Evolutionary conservation across 306 rosid species (phyloP).

Genomic region (Ormosia semicastrata): DNA sequence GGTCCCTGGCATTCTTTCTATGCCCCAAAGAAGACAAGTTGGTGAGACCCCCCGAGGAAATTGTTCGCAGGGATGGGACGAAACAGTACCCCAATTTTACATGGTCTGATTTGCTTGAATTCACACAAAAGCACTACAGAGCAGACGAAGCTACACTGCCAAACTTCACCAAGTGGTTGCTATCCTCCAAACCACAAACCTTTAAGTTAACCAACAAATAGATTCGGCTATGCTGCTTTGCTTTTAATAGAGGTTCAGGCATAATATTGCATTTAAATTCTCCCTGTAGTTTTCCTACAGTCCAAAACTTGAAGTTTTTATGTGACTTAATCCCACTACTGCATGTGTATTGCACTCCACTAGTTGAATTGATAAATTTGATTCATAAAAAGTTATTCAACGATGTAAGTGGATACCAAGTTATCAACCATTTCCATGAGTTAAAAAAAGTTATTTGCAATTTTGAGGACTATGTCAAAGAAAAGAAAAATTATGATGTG

Average conservation of each 20-base stretch:
- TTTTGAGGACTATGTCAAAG: too few species aligned
- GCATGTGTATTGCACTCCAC: neutral
- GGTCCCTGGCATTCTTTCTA: slow-evolving; percentile 78
- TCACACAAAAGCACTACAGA: slow-evolving; percentile 67
- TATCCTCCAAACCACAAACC: slow-evolving; percentile 32
- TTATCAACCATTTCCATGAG: too few species aligned
- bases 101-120: slow-evolving; percentile 62
- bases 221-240: neutral
- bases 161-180: slow-evolving; percentile 66
- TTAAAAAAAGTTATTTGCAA: too few species aligned
- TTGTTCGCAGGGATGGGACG: slow-evolving; percentile 39
- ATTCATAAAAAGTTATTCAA: too few species aligned
- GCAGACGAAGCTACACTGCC: slow-evolving; percentile 67
- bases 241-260: neutral
- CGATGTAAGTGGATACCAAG: too few species aligned
- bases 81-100: slow-evolving; percentile 69
- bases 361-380: too few species aligned
- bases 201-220: neutral
- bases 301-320: neutral
- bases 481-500: too few species aligned
- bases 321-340: neutral
- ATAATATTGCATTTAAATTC: neutral
- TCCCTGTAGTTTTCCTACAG: neutral
- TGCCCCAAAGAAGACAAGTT: slow-evolving; percentile 70
- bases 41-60: slow-evolving; percentile 60